Conservation (phyloP, 2,329 filamentous ascomycete genomes). For the Dryadomyces quercus-mongolicae region DNA sequence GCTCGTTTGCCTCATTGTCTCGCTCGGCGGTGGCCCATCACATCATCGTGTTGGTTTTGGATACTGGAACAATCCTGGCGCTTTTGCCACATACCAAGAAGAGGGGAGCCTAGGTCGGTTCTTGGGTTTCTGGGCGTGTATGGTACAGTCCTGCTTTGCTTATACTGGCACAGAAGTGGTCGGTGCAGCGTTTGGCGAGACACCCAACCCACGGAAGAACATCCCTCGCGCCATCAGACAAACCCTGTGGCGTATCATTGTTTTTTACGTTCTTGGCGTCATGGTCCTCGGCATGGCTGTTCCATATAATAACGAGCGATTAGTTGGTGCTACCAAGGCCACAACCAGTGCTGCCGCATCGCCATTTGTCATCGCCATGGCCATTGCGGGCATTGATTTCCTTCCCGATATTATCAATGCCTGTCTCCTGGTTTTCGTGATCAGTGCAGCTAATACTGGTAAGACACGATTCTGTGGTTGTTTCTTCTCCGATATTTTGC, state of each 20-base stretch:
- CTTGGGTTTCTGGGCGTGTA: constrained; percentile 5
- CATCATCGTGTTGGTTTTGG: constrained; percentile 28
- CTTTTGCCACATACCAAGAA: constrained; percentile 20
- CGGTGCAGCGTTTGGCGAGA: constrained; percentile 55
- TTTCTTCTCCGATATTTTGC: too few species aligned
- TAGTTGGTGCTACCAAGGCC: constrained; percentile 26
- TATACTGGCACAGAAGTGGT: constrained; percentile 45
- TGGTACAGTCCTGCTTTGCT: constrained; percentile 23
- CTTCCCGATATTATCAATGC: constrained; percentile 48
- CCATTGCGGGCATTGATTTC: constrained; percentile 26
- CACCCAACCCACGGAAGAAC: constrained; percentile 52
- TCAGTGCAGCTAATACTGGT: constrained; percentile 39
- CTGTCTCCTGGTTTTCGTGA: constrained; percentile 41
- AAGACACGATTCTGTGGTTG: too few species aligned
- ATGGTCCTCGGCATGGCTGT: constrained; percentile 55
- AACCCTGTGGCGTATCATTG: constrained; percentile 54
- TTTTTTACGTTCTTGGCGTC: constrained; percentile 56
- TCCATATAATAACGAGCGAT: constrained; percentile 38
- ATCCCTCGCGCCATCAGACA: constrained; percentile 55
- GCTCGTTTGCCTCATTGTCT: constrained; percentile 40
- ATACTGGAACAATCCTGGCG: constrained; percentile 30
- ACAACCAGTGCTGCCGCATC: constrained; percentile 34
- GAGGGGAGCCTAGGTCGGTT: constrained; percentile 26
- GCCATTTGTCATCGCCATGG: constrained; percentile 38
- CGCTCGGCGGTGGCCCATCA: constrained; percentile 40